These are phyloP conservation scores for Spathaspora gorwiae DNA, from an alignment of 805 yeast species.

Conservation along the genomic window DNA sequence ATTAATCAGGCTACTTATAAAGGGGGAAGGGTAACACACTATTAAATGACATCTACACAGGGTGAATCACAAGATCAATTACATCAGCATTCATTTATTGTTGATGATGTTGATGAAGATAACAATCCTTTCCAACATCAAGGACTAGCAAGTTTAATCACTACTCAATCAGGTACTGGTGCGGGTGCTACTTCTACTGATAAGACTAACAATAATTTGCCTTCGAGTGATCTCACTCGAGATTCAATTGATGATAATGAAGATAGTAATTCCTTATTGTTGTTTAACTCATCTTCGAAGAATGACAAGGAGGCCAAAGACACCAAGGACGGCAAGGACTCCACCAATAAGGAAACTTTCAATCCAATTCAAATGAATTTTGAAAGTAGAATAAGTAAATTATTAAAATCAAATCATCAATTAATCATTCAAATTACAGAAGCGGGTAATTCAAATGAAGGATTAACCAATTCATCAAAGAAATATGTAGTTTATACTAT, in stretches of 20 bases:
- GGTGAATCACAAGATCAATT: not conserved
- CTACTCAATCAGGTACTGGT: conserved; percentile 4
- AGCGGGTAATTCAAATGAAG: conserved; percentile 84
- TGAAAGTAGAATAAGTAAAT: conserved; percentile 33
- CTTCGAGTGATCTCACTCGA: not conserved
- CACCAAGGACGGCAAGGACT: not conserved
- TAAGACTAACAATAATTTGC: not conserved
- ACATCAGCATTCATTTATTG: not conserved
- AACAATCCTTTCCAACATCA: conserved; percentile 27
- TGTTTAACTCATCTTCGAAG: conserved; percentile 19
- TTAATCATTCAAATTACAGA: conserved; percentile 53
- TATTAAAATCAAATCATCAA: conserved; percentile 25
- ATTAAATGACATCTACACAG: not conserved
- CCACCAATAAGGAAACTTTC: conserved; percentile 11
- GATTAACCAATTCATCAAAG: conserved; percentile 54
- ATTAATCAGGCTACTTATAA: too few relatives aligned
- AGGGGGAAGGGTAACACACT: too few relatives aligned
- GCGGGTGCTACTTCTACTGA: too few relatives aligned
- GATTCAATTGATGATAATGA: conserved; percentile 10
- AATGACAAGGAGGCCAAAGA: not conserved
- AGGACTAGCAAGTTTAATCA: conserved; percentile 19
- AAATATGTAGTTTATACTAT: conserved; percentile 80
- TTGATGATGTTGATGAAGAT: conserved; percentile 24
- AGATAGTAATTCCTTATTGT: conserved; percentile 26
- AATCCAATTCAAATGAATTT: conserved; percentile 28